Percentiles rank a stretch among this genome's conserved stretches.
Evolutionary conservation across 169 alveolate species (phyloP).

Genomic region (Babesia caballi): DNA sequence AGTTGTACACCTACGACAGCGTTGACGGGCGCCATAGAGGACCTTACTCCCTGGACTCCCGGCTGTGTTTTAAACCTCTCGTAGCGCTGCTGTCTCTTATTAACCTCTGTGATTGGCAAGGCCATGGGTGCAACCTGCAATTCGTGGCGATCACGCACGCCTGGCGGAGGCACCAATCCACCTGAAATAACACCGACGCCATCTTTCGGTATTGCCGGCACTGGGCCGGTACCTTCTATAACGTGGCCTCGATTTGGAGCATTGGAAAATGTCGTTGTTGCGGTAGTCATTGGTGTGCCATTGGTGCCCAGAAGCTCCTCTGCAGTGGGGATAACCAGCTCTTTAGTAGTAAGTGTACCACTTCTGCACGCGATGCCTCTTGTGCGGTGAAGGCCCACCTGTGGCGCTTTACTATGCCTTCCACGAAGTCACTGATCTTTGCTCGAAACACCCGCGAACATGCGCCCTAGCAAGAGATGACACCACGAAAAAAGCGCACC

Average conservation of each 20-base stretch:
- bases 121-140: too few species aligned
- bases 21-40: not conserved
- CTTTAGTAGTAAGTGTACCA: constrained; percentile 16
- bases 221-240: too few species aligned
- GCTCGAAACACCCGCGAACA: constrained; percentile 31
- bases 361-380: not conserved
- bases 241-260: too few species aligned
- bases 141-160: too few species aligned
- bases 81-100: constrained; percentile 6
- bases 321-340: constrained; percentile 29
- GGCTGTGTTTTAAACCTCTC: not conserved
- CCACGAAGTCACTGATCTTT: constrained; percentile 39
- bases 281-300: too few species aligned
- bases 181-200: too few species aligned
- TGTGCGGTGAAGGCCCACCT: constrained; percentile 3
- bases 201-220: too few species aligned
- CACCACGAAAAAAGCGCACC: not conserved
- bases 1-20: constrained; percentile 33
- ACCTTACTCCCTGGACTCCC: constrained; percentile 1
- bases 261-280: too few species aligned
- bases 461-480: constrained; percentile 14
- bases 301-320: constrained; percentile 3
- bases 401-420: constrained; percentile 18
- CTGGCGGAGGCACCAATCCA: too few species aligned
- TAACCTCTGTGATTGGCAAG: not conserved